Evolutionary conservation across 164 flowering plant species (phyloP).

Genomic region (Echeveria elegans): DNA sequence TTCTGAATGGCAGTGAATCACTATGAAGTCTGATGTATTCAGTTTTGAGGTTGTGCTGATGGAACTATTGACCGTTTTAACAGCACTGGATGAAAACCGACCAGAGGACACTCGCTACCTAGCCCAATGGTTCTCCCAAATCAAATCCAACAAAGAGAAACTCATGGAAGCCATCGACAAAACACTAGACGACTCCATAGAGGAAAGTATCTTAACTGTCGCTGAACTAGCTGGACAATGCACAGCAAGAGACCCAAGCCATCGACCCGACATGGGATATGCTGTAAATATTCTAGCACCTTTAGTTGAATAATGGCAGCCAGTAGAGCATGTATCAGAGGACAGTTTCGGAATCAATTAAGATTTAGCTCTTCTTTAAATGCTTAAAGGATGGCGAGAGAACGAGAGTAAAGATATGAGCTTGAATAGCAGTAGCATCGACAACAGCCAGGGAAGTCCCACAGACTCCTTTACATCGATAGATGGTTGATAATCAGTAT

Average conservation of each 20-base stretch:
- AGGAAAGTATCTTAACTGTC: constrained; percentile 42
- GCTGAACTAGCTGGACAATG: constrained; percentile 82
- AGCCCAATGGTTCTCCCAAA: constrained; percentile 63
- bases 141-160: constrained; percentile 46
- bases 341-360: constrained; percentile 45
- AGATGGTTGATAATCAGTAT: constrained; percentile 40
- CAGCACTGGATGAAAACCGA: constrained; percentile 64
- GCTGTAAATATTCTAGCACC: constrained; percentile 54
- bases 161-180: constrained; percentile 55
- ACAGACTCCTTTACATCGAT: constrained; percentile 60
- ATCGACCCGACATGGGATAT: constrained; percentile 81
- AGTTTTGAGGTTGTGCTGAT: constrained; percentile 79
- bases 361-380: constrained; percentile 43
- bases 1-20: constrained; percentile 67
- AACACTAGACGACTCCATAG: constrained; percentile 36
- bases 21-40: constrained; percentile 74
- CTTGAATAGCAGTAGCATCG: constrained; percentile 19
- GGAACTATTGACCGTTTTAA: constrained; percentile 69
- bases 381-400: constrained; percentile 67
- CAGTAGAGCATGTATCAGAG: constrained; percentile 37
- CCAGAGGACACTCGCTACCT: constrained; percentile 64
- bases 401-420: constrained; percentile 35
- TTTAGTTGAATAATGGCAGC: constrained; percentile 72
- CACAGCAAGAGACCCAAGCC: constrained; percentile 70
- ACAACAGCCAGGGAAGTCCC: constrained; percentile 62